Percentiles rank a stretch among this genome's conserved stretches.
phyloP scores from a whole-genome alignment of 2,329 filamentous ascomycete genomes.

The Pseudonectria buxi region DNA sequence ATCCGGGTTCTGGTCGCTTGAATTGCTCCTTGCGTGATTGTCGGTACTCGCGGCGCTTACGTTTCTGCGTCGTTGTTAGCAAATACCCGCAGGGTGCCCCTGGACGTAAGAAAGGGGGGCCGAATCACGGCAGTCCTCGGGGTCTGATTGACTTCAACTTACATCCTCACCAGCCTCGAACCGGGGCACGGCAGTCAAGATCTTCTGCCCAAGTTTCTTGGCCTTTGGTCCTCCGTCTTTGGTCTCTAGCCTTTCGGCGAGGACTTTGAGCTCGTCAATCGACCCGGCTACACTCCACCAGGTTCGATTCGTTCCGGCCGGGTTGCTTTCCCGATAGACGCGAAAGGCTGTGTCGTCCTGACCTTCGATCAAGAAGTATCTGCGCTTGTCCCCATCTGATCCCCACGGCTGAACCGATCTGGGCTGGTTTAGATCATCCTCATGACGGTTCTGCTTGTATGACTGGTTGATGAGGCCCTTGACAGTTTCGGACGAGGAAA shows the following conservation, averaged over 20 bases:
- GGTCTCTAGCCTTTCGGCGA: slow-evolving; percentile 69
- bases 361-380: slow-evolving; percentile 91
- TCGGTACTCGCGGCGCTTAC: slow-evolving; percentile 86
- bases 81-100: background rate
- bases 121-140: background rate
- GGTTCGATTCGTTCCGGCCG: slow-evolving; percentile 63
- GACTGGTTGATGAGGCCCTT: slow-evolving; percentile 76
- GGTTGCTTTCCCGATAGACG: slow-evolving; percentile 89
- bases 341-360: slow-evolving; percentile 90
- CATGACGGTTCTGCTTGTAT: slow-evolving; percentile 82
- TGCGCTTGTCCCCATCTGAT: slow-evolving; percentile 78
- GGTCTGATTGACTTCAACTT: slow-evolving; percentile 22
- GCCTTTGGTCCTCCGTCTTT: slow-evolving; percentile 78
- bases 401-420: slow-evolving; percentile 89
- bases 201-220: slow-evolving; percentile 68
- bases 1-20: slow-evolving; percentile 77
- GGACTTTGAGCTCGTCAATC: slow-evolving; percentile 73
- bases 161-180: slow-evolving; percentile 93
- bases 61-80: slow-evolving; percentile 56
- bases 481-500: slow-evolving; percentile 80
- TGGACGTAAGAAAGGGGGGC: background rate
- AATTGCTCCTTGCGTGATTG: slow-evolving; percentile 81
- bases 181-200: slow-evolving; percentile 71
- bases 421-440: slow-evolving; percentile 73
- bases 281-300: slow-evolving; percentile 92